These are phyloP conservation scores for Coprinellus micaceus DNA, from an alignment of 768 basidiomycete genomes.

Conservation along the genomic window DNA sequence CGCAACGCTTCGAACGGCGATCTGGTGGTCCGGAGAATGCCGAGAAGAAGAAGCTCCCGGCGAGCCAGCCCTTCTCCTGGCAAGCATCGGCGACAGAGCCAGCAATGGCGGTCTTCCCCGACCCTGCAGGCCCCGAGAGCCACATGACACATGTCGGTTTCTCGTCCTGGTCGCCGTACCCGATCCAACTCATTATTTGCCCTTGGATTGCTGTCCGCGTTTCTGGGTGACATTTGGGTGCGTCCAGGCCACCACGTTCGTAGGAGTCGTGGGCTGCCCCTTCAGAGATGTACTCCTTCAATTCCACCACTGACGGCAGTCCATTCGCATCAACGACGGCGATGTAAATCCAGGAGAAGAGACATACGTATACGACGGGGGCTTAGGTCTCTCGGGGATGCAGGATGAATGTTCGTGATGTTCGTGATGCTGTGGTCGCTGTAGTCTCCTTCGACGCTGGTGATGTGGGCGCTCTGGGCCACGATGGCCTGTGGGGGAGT, in stretches of 20 bases:
- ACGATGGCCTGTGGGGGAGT: too few relatives aligned
- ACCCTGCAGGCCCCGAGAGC: constrained; percentile 22
- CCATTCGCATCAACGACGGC: too few relatives aligned
- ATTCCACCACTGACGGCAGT: too few relatives aligned
- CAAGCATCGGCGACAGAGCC: constrained; percentile 22
- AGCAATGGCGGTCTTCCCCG: constrained; percentile 26
- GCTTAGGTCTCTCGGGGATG: too few relatives aligned
- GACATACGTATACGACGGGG: too few relatives aligned
- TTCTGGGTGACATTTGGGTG: neutral
- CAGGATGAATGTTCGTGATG: too few relatives aligned
- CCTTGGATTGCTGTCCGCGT: neutral
- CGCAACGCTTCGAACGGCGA: constrained; percentile 17
- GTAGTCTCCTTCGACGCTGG: too few relatives aligned
- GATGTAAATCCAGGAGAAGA: too few relatives aligned
- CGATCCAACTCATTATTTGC: neutral
- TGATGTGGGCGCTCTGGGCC: too few relatives aligned
- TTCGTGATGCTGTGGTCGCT: too few relatives aligned
- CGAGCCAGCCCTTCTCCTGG: constrained; percentile 16
- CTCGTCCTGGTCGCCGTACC: neutral
- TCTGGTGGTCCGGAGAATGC: constrained; percentile 17
- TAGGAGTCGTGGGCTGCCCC: neutral
- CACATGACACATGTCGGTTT: constrained; percentile 9
- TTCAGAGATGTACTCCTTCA: too few relatives aligned
- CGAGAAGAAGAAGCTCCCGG: constrained; percentile 35
- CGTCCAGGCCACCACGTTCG: neutral